Base-by-base conservation (phyloP, 805 yeast genomes). In the Pichia membranifaciens region DNA sequence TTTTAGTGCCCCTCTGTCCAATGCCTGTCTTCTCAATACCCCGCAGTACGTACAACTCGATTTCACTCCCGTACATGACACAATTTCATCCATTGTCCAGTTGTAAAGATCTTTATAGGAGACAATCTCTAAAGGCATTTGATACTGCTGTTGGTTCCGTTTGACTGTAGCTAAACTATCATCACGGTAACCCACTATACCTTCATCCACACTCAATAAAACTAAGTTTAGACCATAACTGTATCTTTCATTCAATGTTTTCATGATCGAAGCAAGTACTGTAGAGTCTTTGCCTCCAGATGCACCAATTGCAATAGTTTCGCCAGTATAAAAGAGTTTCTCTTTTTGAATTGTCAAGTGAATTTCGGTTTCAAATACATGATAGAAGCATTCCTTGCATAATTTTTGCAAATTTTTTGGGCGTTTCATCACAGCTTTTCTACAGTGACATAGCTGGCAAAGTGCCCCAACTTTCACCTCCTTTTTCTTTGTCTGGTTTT, bases 1-100 rank as follows among this genome's bases (percentile, higher is more conserved):
- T 60, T 82, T 84, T 10, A 86, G 82, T 2, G 98, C 96, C 2
- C 99, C 99, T 55, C 99, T 74, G 64, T 93, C 99, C 41, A 93
- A 68, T 0, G 99, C 97, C 67, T 93, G 99, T 56, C 99, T 76
- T 66, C 99, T 74, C 48, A 93, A 79, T 6, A 93, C 99, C 43
- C 99, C 99, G 71, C 99, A 93, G 61, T 93, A 93, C 0, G 99
- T 93, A 67, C 99, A 93, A 61, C 95, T 87, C 56, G 88, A 88
- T 62, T 96, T 75, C 33, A 87, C 83, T 6, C 98, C 98, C 1
- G 96, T 93, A 62, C 93, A 87, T 0, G 90, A 81, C 1, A 93
- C 99, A 44, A 93, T 88, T 58, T 88, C 95, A 70, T 93, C 99
- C 99, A 93, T 93, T 12, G 96, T 87, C 99, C 99, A 93, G 59